These are phyloP conservation scores for Termitomyces sp. DNA, from an alignment of 768 basidiomycete species.

Conservation along the genomic window DNA sequence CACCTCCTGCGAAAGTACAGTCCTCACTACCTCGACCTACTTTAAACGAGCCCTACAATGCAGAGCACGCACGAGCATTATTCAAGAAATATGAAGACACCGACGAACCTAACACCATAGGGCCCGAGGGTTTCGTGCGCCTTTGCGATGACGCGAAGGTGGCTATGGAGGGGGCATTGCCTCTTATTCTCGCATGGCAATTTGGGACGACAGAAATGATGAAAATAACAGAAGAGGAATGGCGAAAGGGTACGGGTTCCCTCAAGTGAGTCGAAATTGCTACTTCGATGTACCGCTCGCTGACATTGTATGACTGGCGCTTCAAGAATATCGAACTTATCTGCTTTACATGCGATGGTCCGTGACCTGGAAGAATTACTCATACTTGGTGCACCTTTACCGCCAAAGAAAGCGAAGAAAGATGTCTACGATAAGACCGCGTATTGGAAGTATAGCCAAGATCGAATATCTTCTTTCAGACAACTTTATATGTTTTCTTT, in stretches of 20 bases:
- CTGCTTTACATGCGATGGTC: conserved; percentile 43
- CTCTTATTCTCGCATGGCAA: conserved; percentile 76
- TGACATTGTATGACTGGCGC: background rate
- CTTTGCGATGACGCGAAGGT: conserved; percentile 69
- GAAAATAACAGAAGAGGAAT: conserved; percentile 63
- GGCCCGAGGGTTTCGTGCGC: conserved; percentile 65
- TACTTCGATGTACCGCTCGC: background rate
- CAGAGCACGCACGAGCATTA: conserved; percentile 44
- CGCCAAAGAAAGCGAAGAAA: conserved; percentile 31
- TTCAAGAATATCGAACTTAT: conserved; percentile 37
- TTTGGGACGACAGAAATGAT: conserved; percentile 67
- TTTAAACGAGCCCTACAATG: conserved; percentile 40
- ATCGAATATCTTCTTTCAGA: conserved; percentile 49
- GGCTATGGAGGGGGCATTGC: conserved; percentile 66
- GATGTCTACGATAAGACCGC: conserved; percentile 52
- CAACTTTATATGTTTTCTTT: conserved; percentile 73
- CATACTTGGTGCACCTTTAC: conserved; percentile 41
- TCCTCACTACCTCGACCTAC: conserved; percentile 8
- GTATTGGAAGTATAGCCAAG: conserved; percentile 44
- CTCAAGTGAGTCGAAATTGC: conserved; percentile 27
- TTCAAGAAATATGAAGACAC: conserved; percentile 58
- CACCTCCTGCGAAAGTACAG: conserved; percentile 15
- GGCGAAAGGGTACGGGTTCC: conserved; percentile 50
- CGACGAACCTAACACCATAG: conserved; percentile 56
- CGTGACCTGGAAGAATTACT: conserved; percentile 63